Evolutionary conservation across 1,284 basidiomycete genomes (phyloP).

Genomic region (Mycena sp.): DNA sequence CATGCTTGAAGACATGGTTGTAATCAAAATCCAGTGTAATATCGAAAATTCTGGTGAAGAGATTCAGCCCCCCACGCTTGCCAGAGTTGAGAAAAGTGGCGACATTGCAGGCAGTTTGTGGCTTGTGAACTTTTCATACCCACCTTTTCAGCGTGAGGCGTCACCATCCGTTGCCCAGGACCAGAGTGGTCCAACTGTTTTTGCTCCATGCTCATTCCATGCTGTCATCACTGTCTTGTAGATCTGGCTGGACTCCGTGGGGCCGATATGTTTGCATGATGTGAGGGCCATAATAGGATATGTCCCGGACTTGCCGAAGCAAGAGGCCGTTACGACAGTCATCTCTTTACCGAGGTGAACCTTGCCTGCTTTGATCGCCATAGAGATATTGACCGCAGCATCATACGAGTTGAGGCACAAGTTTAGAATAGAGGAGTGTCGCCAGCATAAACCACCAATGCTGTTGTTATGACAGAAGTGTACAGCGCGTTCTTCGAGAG

Average conservation of each 20-base stretch:
- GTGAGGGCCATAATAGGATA: not conserved
- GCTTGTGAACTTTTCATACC: not conserved
- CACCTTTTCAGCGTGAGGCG: not conserved
- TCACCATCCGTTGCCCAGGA: slow-evolving; percentile 12
- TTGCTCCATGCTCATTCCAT: not conserved
- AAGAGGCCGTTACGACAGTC: slow-evolving; percentile 3
- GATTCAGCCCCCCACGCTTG: not conserved
- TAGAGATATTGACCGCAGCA: not conserved
- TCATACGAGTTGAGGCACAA: not conserved
- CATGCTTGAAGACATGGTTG: slow-evolving; percentile 12
- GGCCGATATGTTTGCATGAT: not conserved
- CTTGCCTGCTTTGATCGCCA: not conserved
- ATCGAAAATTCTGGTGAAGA: not conserved
- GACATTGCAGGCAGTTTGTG: not conserved
- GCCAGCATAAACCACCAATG: slow-evolving; percentile 35
- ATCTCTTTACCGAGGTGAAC: slow-evolving; percentile 13
- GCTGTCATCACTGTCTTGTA: not conserved
- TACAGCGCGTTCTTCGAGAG: too few species aligned
- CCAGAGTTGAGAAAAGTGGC: not conserved
- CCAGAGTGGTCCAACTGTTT: not conserved
- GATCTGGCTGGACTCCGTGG: not conserved
- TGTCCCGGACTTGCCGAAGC: not conserved
- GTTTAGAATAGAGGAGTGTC: slow-evolving; percentile 8
- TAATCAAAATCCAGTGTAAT: slow-evolving; percentile 6
- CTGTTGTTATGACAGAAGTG: slow-evolving; percentile 23